Evolutionary conservation across 129 eudicot species (phyloP).

Genomic region (Lactuca sativa): DNA sequence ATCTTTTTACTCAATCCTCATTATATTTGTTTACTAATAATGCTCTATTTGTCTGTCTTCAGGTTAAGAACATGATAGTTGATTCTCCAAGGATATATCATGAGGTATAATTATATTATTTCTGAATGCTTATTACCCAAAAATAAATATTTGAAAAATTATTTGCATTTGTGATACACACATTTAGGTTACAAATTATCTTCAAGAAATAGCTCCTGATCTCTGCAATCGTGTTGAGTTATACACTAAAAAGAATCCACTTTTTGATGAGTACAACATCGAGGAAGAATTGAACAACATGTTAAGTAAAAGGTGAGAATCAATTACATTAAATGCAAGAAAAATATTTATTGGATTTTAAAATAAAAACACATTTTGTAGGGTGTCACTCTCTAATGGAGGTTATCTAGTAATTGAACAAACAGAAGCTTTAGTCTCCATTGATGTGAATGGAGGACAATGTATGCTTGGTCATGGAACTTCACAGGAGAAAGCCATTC

Average conservation of each 20-base stretch:
- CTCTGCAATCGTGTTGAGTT: constrained; percentile 89
- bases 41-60: constrained; percentile 27
- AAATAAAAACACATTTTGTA: constrained; percentile 2
- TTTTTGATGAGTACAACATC: constrained; percentile 84
- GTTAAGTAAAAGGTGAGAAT: constrained; percentile 79
- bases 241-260: constrained; percentile 75
- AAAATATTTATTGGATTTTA: neutral
- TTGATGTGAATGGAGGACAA: constrained; percentile 98
- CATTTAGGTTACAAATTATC: constrained; percentile 92
- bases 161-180: constrained; percentile 10
- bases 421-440: constrained; percentile 95
- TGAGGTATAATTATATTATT: constrained; percentile 54
- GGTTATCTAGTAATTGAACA: constrained; percentile 98
- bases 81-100: constrained; percentile 98
- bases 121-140: neutral
- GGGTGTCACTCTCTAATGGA: constrained; percentile 89
- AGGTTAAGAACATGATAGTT: constrained; percentile 93
- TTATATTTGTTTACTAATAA: constrained; percentile 9
- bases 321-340: neutral
- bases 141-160: neutral
- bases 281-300: constrained; percentile 88
- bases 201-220: constrained; percentile 86
- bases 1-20: neutral
- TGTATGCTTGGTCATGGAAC: constrained; percentile 96
- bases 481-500: constrained; percentile 92